Evolutionary conservation across 2,329 filamentous ascomycete genomes (phyloP).

Genomic region (Hymenoscyphus albidus): DNA sequence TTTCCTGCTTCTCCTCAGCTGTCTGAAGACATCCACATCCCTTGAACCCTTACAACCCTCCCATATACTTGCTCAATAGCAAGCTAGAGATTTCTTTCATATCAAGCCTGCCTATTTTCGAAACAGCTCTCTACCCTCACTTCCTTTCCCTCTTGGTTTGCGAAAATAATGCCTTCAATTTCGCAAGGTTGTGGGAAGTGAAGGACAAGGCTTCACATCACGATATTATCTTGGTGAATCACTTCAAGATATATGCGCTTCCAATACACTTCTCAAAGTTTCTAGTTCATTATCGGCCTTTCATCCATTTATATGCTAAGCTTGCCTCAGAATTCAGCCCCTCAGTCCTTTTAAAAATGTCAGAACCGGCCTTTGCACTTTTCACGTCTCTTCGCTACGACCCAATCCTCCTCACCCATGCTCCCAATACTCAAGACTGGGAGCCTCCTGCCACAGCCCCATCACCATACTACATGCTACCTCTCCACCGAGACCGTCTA

Average conservation of each 20-base stretch:
- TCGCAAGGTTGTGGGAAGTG: background rate
- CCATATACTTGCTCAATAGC: background rate
- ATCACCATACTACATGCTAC: slow-evolving; percentile 74
- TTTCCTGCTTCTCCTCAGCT: no score
- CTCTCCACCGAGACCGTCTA: slow-evolving; percentile 74
- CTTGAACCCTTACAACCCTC: no score
- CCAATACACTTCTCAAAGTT: background rate
- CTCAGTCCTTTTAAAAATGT: slow-evolving; percentile 6
- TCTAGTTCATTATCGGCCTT: background rate
- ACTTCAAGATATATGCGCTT: background rate
- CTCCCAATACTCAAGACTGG: slow-evolving; percentile 25
- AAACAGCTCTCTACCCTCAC: background rate
- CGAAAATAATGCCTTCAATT: background rate
- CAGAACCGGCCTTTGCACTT: slow-evolving; percentile 49
- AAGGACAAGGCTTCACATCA: background rate
- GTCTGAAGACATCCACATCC: no score
- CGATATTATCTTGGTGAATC: background rate
- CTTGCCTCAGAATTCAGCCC: background rate
- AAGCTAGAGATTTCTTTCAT: background rate
- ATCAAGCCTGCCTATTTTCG: background rate
- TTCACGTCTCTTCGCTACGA: slow-evolving; percentile 74
- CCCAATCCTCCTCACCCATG: slow-evolving; percentile 43
- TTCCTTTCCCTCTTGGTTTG: background rate
- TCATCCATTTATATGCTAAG: background rate
- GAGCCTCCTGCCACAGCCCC: slow-evolving; percentile 45